These are phyloP conservation scores for Starmerella stigmatis DNA, from an alignment of 805 yeast genomes.

Conservation along the genomic window DNA sequence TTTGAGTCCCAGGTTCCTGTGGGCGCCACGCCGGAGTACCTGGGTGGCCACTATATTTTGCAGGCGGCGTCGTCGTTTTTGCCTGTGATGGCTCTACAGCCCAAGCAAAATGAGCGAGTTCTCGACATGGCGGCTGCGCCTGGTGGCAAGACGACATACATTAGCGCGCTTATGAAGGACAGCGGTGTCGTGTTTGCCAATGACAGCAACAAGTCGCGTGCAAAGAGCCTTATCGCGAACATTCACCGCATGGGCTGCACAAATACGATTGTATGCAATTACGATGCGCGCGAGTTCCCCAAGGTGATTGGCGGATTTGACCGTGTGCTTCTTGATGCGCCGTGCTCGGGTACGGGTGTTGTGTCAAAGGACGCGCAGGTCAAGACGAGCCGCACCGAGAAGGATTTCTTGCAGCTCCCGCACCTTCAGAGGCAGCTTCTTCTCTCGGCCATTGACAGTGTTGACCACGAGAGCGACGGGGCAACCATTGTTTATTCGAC, in stretches of 20 bases:
- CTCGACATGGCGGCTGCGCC: constrained; percentile 99
- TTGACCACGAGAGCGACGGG: constrained; percentile 70
- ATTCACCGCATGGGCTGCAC: constrained; percentile 95
- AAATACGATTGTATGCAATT: constrained; percentile 91
- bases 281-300: constrained; percentile 97
- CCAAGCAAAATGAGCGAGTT: constrained; percentile 93
- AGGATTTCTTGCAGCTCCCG: constrained; percentile 93
- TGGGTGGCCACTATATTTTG: constrained; percentile 93
- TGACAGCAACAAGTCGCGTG: constrained; percentile 92
- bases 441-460: constrained; percentile 92
- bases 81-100: constrained; percentile 95
- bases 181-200: constrained; percentile 97
- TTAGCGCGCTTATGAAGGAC: constrained; percentile 93
- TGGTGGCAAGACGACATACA: constrained; percentile 95
- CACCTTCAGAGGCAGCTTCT: constrained; percentile 90
- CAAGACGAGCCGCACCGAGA: constrained; percentile 85
- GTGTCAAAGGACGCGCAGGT: constrained; percentile 95
- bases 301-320: constrained; percentile 98
- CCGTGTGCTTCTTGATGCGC: constrained; percentile 90
- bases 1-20: constrained; percentile 99
- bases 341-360: constrained; percentile 99
- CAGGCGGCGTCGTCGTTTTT: constrained; percentile 98
- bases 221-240: constrained; percentile 91
- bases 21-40: constrained; percentile 98
- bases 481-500: constrained; percentile 95